These are phyloP conservation scores for Serendipita sp. DNA, from an alignment of 768 basidiomycete genomes.

Conservation along the genomic window DNA sequence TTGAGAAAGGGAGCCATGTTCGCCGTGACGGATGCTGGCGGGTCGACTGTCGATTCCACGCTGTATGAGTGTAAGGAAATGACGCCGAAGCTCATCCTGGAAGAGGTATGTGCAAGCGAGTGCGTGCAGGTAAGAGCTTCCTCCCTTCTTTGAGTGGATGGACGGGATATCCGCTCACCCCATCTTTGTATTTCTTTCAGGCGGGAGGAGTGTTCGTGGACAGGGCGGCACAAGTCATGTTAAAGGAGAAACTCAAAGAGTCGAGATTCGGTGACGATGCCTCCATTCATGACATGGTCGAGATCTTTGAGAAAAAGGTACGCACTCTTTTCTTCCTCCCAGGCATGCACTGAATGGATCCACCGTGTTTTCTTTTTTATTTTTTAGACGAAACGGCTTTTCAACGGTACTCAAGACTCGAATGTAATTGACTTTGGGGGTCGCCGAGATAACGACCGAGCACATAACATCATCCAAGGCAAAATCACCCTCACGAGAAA, in stretches of 20 bases:
- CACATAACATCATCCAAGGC: neutral
- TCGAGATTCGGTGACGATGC: neutral
- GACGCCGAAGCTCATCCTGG: slow-evolving; percentile 1
- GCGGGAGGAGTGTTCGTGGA: neutral
- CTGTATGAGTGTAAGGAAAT: slow-evolving; percentile 4
- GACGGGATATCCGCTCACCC: neutral
- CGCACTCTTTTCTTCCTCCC: neutral
- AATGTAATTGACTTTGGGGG: neutral
- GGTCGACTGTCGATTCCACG: slow-evolving; percentile 3
- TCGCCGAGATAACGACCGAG: neutral
- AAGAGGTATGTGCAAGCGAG: slow-evolving; percentile 7
- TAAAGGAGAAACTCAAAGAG: neutral
- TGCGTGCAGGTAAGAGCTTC: neutral
- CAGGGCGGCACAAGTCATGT: neutral
- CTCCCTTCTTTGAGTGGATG: neutral
- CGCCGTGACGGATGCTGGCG: slow-evolving; percentile 4
- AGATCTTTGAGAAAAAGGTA: neutral
- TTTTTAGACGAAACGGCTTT: neutral
- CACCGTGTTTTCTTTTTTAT: neutral
- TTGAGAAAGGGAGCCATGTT: neutral
- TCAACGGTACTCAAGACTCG: neutral
- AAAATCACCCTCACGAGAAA: neutral
- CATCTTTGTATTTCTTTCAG: neutral
- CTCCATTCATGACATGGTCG: neutral
- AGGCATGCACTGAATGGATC: too few relatives aligned